Evolutionary conservation across 352 stramenopile genomes (phyloP), one percentile per base, ranked within the genome.

Genomic region (Phytopythium montanum): DNA sequence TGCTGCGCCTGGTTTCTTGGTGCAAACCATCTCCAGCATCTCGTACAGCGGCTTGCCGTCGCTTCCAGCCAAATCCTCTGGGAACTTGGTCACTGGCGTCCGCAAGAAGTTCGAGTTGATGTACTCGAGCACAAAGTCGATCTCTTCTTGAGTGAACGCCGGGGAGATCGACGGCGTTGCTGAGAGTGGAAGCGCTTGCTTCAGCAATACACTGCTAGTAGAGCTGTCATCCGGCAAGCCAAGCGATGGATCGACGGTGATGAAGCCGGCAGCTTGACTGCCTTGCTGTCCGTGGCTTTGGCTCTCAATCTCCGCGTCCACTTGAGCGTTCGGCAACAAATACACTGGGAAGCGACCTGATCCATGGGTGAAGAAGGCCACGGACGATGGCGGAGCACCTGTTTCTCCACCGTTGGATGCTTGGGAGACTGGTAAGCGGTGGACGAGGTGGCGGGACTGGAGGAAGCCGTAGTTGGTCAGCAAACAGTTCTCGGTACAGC

Each of bases 401-500:
- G 2, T 2, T 3, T 5, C 36, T 18, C 10, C 7, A 23, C 12
- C 36, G 14, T 23, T 6, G 18, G 29, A 12, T 5, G 28, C 36
- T 58, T 26, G 25, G 5, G 5, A 18, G 25, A 9, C 4, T 16
- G 52, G n/a, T 8, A n/a, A 23, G 23, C 52, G 56, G 10, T 45
- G 53, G 21, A 19, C 46, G 52, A 38, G 23, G 28, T 29, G 54
- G 29, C 9, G 49, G 0, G 59, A 59, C 6, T 86, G 60, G 0
- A 98, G 61, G 59, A 98, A 98, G 5, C 61, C 64, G 58, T 89
- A 92, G 55, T 90, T 98, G 0, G 92, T 97, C 16, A 98, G 73
- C 19, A 98, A 23, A 58, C 89, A 98, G 62, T 97, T 97, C 54
- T 98, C 95, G 0, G 89, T 81, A 36, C 82, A 96, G 2, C 95